Evolutionary conservation across 2,329 filamentous ascomycete species (phyloP).

Genomic region (Chaetomium strumarium): DNA sequence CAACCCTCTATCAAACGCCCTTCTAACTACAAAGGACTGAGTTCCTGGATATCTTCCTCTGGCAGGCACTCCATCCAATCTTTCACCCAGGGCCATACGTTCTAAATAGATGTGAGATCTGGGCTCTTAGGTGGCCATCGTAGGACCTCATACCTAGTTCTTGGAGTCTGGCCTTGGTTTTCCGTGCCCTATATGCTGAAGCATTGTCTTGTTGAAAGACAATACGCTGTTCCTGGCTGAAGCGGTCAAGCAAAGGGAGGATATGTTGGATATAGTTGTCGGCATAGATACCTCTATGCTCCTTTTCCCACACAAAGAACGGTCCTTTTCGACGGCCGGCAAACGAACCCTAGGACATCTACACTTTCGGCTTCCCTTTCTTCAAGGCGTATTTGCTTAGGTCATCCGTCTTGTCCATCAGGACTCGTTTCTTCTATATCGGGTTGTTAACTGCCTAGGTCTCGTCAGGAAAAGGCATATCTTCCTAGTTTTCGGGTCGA

Average conservation of each 20-base stretch:
- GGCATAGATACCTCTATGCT: conserved; percentile 1
- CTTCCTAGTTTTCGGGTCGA: conserved; percentile 2
- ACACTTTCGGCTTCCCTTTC: background rate
- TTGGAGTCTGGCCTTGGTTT: background rate
- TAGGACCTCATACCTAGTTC: background rate
- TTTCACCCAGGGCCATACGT: conserved; percentile 2
- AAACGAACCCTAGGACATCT: conserved; percentile 12
- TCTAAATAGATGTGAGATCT: background rate
- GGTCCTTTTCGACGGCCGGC: background rate
- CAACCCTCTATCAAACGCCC: background rate
- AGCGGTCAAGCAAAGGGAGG: background rate
- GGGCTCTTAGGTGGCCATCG: background rate
- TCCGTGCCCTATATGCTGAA: background rate
- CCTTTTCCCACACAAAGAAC: conserved; percentile 7
- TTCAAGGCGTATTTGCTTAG: background rate
- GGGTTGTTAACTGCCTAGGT: conserved; percentile 2
- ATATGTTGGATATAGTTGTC: conserved; percentile 2
- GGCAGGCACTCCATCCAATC: background rate
- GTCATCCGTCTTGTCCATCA: background rate
- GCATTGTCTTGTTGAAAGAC: conserved; percentile 3
- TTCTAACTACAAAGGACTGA: background rate
- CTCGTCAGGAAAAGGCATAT: conserved; percentile 5
- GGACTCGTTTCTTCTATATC: conserved; percentile 8
- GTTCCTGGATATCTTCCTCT: background rate
- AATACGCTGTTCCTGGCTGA: background rate